Evolutionary conservation across 1,139 yeast genomes (phyloP), one percentile per base, ranked within the genome.

Genomic region (Entelexis paramagnoliae): DNA sequence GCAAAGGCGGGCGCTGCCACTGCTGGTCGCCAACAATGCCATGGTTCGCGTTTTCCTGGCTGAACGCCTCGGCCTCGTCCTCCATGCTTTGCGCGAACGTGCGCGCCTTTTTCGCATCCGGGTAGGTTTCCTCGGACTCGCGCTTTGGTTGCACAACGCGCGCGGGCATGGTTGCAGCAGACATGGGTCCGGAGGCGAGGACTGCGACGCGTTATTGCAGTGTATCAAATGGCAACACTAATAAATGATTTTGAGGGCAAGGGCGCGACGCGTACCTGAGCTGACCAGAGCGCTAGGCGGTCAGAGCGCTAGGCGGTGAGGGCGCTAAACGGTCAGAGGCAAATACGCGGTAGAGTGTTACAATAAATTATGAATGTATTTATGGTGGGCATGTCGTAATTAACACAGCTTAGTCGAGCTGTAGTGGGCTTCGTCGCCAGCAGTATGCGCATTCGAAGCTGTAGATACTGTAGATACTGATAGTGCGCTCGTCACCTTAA

Each of bases 1-100:
- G 51, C 28, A 55, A 46, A 2, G 48, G 42, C 10, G 61, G 61
- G 3, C 62, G 51, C 11, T 38, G 50, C 62, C 62, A 59, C 22
- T 46, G 17, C 47, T 59, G 60, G 48, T 58, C 60, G 24, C 54
- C 58, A 24, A 46, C 20, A 11, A 46, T 52, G 40, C 58, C 58
- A n/a, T 28, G 35, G 8, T 19, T 19, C 6, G 34, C 48, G n/a
- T 30, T 43, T 29, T 47, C 50, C 14, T 46, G 44, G 22, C 32
- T 47, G 17, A 39, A 32, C 7, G 24, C 50, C 40, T 30, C 26
- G 11, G 35, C 38, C 17, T 54, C 57, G 20, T 46, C 51, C 38
- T 49, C 46, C 22, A 54, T 39, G 16, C 26, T 47, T 26, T 55
- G 54, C 5, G 40, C 52, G 30, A 55, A 55, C 7, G 54, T 14